These are phyloP conservation scores for Yamadazyma friedrichii DNA, from an alignment of 1,139 yeast species.

Conservation along the genomic window DNA sequence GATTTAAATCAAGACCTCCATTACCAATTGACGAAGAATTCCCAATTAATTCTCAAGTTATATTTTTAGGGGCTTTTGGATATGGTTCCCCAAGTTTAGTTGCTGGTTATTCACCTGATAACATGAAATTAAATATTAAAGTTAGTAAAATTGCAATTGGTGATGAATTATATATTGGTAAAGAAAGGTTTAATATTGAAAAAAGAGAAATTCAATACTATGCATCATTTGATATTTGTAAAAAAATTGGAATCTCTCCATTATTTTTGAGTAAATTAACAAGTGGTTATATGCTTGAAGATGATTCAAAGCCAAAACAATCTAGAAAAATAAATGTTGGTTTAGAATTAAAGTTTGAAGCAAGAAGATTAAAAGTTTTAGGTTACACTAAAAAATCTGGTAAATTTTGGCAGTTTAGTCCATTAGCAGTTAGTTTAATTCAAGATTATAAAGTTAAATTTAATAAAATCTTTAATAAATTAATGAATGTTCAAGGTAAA, in stretches of 20 bases:
- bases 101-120: conserved; percentile 56
- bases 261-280: conserved; percentile 75
- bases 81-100: conserved; percentile 85
- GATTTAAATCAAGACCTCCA: conserved; percentile 74
- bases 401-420: conserved; percentile 82
- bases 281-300: conserved; percentile 63
- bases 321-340: conserved; percentile 70
- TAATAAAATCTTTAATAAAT: conserved; percentile 42
- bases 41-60: conserved; percentile 68
- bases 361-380: conserved; percentile 74
- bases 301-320: conserved; percentile 35
- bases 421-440: conserved; percentile 67
- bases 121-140: conserved; percentile 53
- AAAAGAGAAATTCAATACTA: conserved; percentile 54
- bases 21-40: conserved; percentile 78
- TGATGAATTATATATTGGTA: conserved; percentile 65
- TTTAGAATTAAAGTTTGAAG: conserved; percentile 79
- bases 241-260: conserved; percentile 55
- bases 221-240: conserved; percentile 68
- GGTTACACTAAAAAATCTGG: conserved; percentile 76
- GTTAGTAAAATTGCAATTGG: conserved; percentile 48
- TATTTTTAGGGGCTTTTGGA: conserved; percentile 85
- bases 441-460: conserved; percentile 60
- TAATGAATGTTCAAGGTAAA: conserved; percentile 16
- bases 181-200: conserved; percentile 58